Percentiles rank a stretch among this genome's conserved stretches.
Evolutionary conservation across 1,284 basidiomycete species (phyloP).

Genomic region (Trametes versicolor): DNA sequence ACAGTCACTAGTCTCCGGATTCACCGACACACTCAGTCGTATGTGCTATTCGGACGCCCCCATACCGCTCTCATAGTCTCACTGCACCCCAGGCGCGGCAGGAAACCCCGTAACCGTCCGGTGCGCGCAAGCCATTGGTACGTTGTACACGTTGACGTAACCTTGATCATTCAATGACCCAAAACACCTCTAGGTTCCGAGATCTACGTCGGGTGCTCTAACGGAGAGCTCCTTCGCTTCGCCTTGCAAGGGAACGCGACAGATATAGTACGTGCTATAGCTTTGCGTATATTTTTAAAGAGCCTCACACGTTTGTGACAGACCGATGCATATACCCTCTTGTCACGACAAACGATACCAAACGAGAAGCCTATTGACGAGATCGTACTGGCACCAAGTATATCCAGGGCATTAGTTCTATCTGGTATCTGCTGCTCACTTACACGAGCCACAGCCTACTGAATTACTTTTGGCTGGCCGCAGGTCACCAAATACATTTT

Average conservation of each 20-base stretch:
- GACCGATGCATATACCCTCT: slow-evolving; percentile 71
- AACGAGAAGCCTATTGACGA: slow-evolving; percentile 76
- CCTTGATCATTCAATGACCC: neutral
- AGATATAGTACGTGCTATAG: slow-evolving; percentile 54
- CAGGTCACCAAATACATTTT: slow-evolving; percentile 84
- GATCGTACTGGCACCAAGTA: slow-evolving; percentile 80
- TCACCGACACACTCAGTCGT: slow-evolving; percentile 46
- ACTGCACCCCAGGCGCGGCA: slow-evolving; percentile 23
- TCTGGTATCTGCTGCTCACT: slow-evolving; percentile 59
- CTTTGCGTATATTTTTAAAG: neutral
- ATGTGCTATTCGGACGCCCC: slow-evolving; percentile 7
- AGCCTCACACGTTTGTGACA: slow-evolving; percentile 38
- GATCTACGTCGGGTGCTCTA: slow-evolving; percentile 78
- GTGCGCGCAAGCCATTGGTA: slow-evolving; percentile 51
- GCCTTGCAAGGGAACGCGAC: slow-evolving; percentile 66
- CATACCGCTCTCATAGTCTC: slow-evolving; percentile 3
- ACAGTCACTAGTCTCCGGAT: slow-evolving; percentile 58
- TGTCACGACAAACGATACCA: slow-evolving; percentile 73
- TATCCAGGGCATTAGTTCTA: slow-evolving; percentile 75
- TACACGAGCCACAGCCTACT: neutral
- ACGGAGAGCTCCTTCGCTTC: slow-evolving; percentile 76
- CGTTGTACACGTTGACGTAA: slow-evolving; percentile 18
- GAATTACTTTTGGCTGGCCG: neutral
- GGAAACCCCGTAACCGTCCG: slow-evolving; percentile 40
- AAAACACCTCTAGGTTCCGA: slow-evolving; percentile 59